Evolutionary conservation across 148 eudicot genomes (phyloP), one percentile per base, ranked within the genome.

Genomic region (Vaccinium myrtillus): DNA sequence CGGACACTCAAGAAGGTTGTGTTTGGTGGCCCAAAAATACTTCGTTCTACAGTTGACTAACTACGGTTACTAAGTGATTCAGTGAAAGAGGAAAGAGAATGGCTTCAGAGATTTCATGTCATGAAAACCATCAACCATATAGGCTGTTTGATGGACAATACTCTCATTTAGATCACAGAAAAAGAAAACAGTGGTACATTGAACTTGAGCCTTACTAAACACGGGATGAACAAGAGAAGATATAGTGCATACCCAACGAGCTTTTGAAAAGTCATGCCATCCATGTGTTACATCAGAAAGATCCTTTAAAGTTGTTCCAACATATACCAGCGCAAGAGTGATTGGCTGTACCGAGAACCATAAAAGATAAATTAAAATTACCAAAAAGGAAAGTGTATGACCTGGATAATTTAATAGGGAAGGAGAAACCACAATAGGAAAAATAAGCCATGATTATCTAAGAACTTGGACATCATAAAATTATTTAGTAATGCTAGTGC

Each of bases 271-370:
- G 82, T 92, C 92, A 82, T 84, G 87, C 97, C 97, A 93, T 86
- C 97, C 98, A 90, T 95, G 93, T 48, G 98, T 93, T 61, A 95
- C 91, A 87, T 95, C 98, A 21, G 98, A 92, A 85, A 95, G 90
- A 86, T 95, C 97, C 88, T 95, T 93, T 53, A 95, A 85, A 63
- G 98, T 95, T 77, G 98, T 95, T 84, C 98, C 98, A 82, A 84
- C 90, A 90, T 95, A 95, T 25, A 95, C 97, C 86, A 95, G 87
- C 6, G 90, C 94, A 89, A 95, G 79, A 51, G 98, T 95, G 67
- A 93, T 93, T 83, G 98, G 98, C 98, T 95, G 92, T 82, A 83
- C 83, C 86, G 48, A 19, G 78, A 75, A 75, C 78, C 53, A 48
- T 46, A 43, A 1, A 15, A 21, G 78, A 21, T 75, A 46, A 19